These are phyloP conservation scores for Epichloe sylvatica DNA, from an alignment of 2,329 filamentous ascomycete genomes.

Conservation along the genomic window DNA sequence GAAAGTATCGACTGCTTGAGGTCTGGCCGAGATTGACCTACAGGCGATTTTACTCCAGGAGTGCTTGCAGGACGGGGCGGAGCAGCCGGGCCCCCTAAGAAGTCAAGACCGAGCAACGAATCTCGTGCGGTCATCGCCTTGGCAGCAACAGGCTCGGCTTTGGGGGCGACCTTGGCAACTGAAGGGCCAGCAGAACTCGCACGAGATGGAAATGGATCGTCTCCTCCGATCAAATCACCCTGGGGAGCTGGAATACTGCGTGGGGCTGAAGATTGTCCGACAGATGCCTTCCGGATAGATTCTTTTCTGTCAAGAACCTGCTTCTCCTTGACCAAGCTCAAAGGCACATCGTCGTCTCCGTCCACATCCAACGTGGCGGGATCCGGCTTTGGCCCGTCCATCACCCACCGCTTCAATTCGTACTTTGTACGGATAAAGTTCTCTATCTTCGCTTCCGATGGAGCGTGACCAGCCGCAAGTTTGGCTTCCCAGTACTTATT, in stretches of 20 bases:
- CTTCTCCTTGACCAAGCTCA: constrained; percentile 52
- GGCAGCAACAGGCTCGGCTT: constrained; percentile 50
- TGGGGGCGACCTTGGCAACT: constrained; percentile 41
- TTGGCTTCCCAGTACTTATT: constrained; percentile 99
- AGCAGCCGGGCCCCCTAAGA: constrained; percentile 62
- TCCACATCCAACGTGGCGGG: constrained; percentile 74
- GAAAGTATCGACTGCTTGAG: constrained; percentile 96
- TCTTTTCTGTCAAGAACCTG: constrained; percentile 47
- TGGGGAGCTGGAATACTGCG: constrained; percentile 29
- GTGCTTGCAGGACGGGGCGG: constrained; percentile 76
- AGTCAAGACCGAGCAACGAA: constrained; percentile 83
- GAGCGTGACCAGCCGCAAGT: constrained; percentile 76
- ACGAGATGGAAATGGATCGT: constrained; percentile 52
- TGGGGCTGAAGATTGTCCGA: constrained; percentile 28
- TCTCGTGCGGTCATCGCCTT: constrained; percentile 65
- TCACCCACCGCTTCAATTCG: constrained; percentile 97
- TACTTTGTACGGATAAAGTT: constrained; percentile 99
- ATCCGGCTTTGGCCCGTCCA: constrained; percentile 91
- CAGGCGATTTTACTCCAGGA: constrained; percentile 45
- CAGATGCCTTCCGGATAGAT: constrained; percentile 45
- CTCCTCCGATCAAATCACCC: constrained; percentile 72
- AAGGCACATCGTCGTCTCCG: constrained; percentile 67
- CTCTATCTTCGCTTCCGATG: constrained; percentile 95
- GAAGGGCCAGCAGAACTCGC: constrained; percentile 61
- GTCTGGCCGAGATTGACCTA: constrained; percentile 68